Evolutionary conservation across 2,329 filamentous ascomycete species (phyloP), one percentile per base, ranked within the genome.

Genomic region (Cyphellophora europaea): DNA sequence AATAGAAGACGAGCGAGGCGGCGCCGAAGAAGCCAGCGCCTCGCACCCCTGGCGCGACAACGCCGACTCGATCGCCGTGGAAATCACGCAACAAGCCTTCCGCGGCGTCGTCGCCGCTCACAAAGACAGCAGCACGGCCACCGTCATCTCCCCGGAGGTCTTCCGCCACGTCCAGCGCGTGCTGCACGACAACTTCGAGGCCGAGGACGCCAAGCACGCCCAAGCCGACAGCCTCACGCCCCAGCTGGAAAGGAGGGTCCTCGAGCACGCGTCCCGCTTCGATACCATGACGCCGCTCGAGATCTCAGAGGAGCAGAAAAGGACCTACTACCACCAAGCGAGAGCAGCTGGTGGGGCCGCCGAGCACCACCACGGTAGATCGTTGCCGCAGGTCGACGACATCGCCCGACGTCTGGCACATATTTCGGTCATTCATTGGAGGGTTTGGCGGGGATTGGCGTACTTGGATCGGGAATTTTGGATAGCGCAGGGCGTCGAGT

Each of bases 381-480:
- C n/a, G n/a, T n/a, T n/a, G n/a, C n/a, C n/a, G n/a, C n/a, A n/a
- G n/a, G 45, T 61, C 3, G 57, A 63, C 32, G 52, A 54, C 39
- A 74, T 94, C 55, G 77, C 84, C 1, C 80, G 78, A 29, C 77
- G 84, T 30, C 69, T 94, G 33, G 80, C 85, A 5, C 89, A 95
- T 52, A 75, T 95, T 29, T 77, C 83, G 11, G 70, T 91, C 5
- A 63, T 96, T 15, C 87, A 95, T 58, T 95, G 88, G 87, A 74
- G 84, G 32, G 81, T 94, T 3, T 96, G 88, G 86, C 73, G 74
- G 2, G 74, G 75, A 2, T 65, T 93, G 35, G 76, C 82, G 10
- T 94, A 94, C 33, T n/a, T 25, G 8, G 21, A 25, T n/a, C n/a
- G 8, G 21, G 8, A 25, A 8, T 8, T 25, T n/a, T 25, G 21